A percentile compares a stretch with the other conserved stretches of the same genome.
These are phyloP conservation scores for Microthlaspi erraticum DNA, from an alignment of 345 rosid genomes.

Conservation along the genomic window DNA sequence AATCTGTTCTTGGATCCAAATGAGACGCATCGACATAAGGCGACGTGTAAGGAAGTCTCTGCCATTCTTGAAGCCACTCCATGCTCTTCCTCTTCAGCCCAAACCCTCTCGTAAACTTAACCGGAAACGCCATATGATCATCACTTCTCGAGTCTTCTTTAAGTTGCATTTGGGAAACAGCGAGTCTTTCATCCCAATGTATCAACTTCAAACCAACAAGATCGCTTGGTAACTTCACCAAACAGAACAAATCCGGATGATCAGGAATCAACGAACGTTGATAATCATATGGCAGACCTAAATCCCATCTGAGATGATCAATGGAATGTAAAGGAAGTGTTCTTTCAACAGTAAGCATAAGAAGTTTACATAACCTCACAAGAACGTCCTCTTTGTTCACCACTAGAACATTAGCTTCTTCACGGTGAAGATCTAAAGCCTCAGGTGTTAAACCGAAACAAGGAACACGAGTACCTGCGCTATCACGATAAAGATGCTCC, in stretches of 20 bases:
- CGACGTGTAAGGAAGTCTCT: conserved; percentile 77
- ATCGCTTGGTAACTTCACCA: conserved; percentile 55
- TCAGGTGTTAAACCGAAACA: conserved; percentile 65
- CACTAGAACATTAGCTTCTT: conserved; percentile 45
- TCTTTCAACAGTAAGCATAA: conserved; percentile 71
- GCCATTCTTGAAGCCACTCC: conserved; percentile 89
- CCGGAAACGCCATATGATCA: conserved; percentile 62
- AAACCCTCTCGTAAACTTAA: conserved; percentile 79
- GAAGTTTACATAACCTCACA: conserved; percentile 66
- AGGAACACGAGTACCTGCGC: conserved; percentile 84
- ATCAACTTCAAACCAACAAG: conserved; percentile 63
- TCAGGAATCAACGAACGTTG: conserved; percentile 48
- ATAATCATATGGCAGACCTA: conserved; percentile 77
- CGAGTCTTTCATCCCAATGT: conserved; percentile 62
- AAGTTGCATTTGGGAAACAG: conserved; percentile 57
- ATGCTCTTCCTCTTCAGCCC: conserved; percentile 78
- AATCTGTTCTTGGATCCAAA: conserved; percentile 84
- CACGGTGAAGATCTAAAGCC: conserved; percentile 51
- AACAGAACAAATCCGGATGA: conserved; percentile 56
- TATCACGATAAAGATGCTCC: conserved; percentile 57
- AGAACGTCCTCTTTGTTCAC: conserved; percentile 47
- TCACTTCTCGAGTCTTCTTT: conserved; percentile 37
- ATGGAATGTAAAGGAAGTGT: conserved; percentile 70
- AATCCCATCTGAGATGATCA: conserved; percentile 85
- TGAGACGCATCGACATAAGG: conserved; percentile 68